Base-by-base conservation (phyloP, 257 asterid genomes). In the Plantago major region DNA sequence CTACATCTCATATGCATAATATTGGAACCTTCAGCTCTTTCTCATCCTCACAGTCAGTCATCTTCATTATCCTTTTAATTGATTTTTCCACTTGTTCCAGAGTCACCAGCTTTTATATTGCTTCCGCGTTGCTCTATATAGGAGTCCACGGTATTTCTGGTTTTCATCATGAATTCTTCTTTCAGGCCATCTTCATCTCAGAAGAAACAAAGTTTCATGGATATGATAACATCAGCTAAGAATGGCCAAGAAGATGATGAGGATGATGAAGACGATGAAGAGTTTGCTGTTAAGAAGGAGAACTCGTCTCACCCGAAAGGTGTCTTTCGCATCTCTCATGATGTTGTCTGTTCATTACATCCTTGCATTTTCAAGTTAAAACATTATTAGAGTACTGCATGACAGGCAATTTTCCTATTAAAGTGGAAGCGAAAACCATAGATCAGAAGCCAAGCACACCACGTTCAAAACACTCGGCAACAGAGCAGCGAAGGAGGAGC, bases 401-500 rank as follows among this genome's bases (percentile, higher is more conserved):
- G 70, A 53, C 79, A 89, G 99, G 84, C 42, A 69, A 76, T 67
- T 72, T 82, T n/a, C 58, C 87, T 10, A 79, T 87, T 40, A 89
- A 87, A 74, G 74, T 78, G 62, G 90, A 89, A 74, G 81, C 85
- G 40, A 87, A 78, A 78, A 70, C 71, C 65, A 65, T 30, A 15
- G 88, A 83, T 56, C 95, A 87, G 76, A 93, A 79, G 79, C 94
- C 99, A 42, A 89, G 72, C 70, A 93, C 96, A 40, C 90, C 96
- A 8, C 96, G 99, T 48, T 93, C 97, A 1, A 93, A 89, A 70
- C 99, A 93, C 84, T 93, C 99, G 3, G 99, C 97, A 67, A 93
- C 99, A 26, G 99, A 93, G 75, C 97, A 93, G 61, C 96, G 99
- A n/a, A 78, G 99, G 76, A 83, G 99, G 78, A 79, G 99, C 86